Base-by-base conservation (phyloP, 1,139 yeast species). In the Hyphopichia buzzinii region DNA sequence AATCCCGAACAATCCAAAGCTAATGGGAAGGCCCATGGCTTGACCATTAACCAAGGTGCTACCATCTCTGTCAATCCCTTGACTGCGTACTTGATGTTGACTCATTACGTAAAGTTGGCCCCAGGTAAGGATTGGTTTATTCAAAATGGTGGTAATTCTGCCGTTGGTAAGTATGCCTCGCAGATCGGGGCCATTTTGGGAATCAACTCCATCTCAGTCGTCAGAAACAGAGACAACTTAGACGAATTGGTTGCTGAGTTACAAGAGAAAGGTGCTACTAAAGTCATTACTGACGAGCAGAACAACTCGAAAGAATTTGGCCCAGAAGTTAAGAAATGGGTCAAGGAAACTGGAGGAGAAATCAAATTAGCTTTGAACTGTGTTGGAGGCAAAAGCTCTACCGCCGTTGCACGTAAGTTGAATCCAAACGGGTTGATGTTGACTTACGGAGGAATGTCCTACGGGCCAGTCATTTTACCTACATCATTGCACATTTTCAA, bases 391-490 rank as follows among this genome's bases (percentile, higher is more conserved):
- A 76, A 84, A 46, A 82, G 88, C 27, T 77, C 89, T 29, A 73
- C 95, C 1, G 81, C 83, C 30, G 70, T 92, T 48, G 92, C 96
- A 7, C 75, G 96, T 47, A 89, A 89, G 55, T 72, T 92, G 44
- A 79, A 77, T 35, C 55, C 64, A 15, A 73, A 78, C 43, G 87
- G 89, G 22, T 72, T 84, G 44, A 71, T 92, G 72, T 79, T 86
- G 50, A 89, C 98, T 1, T 92, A 92, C 56, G 99, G 99, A 21
- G 98, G 96, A 34, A 92, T 92, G 98, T 87, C 97, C 4, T 81
- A 82, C 70, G 92, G 88, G 63, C 98, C 98, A 3, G 94, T 94
- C 17, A 76, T 79, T 13, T 63, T 92, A 40, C 97, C 97, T 29
- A 88, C 97, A 1, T 79, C 96, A 1, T 66, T 87, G 42, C 86